phyloP scores from a whole-genome alignment of 2,329 filamentous ascomycete genomes.

The Fusarium zealandicum region DNA sequence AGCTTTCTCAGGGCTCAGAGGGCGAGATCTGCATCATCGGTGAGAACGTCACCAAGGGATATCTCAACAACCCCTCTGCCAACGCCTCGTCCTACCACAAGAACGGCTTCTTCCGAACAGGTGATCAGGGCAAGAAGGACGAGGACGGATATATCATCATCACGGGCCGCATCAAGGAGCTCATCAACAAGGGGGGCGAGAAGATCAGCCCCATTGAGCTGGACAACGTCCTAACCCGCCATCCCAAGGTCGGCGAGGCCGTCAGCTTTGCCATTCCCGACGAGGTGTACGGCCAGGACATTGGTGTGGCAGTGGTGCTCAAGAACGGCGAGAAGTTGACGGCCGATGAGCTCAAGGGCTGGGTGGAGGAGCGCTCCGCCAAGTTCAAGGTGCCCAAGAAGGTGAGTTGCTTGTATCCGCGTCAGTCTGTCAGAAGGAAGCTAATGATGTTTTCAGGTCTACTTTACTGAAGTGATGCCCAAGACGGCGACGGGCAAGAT shows the following conservation, averaged over 20 bases:
- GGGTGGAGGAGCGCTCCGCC: constrained; percentile 73
- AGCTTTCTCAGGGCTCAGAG: constrained; percentile 72
- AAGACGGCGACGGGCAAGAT: constrained; percentile 95
- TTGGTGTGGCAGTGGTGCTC: constrained; percentile 77
- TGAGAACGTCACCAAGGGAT: constrained; percentile 84
- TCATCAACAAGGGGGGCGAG: constrained; percentile 90
- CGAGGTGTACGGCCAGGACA: constrained; percentile 83
- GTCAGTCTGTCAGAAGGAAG: background rate
- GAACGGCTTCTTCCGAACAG: constrained; percentile 85
- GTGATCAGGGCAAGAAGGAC: constrained; percentile 84
- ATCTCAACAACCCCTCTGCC: constrained; percentile 81
- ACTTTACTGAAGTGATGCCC: constrained; percentile 84
- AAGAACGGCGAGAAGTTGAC: constrained; percentile 67
- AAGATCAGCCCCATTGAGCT: constrained; percentile 90
- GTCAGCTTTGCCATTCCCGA: constrained; percentile 86
- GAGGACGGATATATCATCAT: constrained; percentile 83
- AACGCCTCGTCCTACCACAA: constrained; percentile 77
- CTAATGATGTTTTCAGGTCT: constrained; percentile 60
- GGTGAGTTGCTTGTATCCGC: constrained; percentile 54
- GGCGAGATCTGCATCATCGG: constrained; percentile 85
- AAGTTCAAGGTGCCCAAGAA: constrained; percentile 89
- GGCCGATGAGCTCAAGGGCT: constrained; percentile 69
- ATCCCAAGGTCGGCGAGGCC: constrained; percentile 76
- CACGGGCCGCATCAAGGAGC: constrained; percentile 90
- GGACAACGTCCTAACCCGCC: constrained; percentile 80